Evolutionary conservation across 805 yeast species (phyloP).

Genomic region (Candida maris): DNA sequence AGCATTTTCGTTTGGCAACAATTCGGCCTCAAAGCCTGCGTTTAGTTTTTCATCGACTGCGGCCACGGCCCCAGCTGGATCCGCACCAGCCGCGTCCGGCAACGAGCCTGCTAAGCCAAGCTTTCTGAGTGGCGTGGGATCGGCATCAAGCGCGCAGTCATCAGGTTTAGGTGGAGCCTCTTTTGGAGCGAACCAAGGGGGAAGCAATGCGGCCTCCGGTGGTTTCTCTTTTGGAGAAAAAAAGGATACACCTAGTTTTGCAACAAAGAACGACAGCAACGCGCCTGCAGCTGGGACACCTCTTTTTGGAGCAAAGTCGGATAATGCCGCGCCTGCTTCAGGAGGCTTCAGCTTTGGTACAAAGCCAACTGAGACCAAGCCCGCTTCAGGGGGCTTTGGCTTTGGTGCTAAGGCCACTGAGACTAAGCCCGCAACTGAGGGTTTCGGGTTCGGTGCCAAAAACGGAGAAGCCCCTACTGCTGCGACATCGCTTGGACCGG

Average conservation of each 20-base stretch:
- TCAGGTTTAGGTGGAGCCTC: background rate
- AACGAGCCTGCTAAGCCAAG: constrained; percentile 9
- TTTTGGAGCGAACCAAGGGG: background rate
- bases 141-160: too few relatives aligned
- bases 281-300: constrained; percentile 6
- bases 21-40: background rate
- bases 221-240: too few relatives aligned
- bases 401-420: constrained; percentile 14
- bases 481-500: constrained; percentile 1
- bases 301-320: constrained; percentile 11
- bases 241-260: too few relatives aligned
- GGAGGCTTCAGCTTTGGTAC: constrained; percentile 12
- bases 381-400: constrained; percentile 7
- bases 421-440: constrained; percentile 12
- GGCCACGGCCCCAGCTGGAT: background rate
- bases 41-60: background rate
- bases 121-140: constrained; percentile 8
- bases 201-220: too few relatives aligned
- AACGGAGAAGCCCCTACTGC: constrained; percentile 3
- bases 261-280: too few relatives aligned
- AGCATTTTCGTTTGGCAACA: background rate
- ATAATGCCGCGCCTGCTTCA: background rate
- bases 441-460: constrained; percentile 11
- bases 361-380: constrained; percentile 4
- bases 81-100: background rate